Base-by-base conservation (phyloP, 768 basidiomycete species). In the Leccinum pellstonianum region DNA sequence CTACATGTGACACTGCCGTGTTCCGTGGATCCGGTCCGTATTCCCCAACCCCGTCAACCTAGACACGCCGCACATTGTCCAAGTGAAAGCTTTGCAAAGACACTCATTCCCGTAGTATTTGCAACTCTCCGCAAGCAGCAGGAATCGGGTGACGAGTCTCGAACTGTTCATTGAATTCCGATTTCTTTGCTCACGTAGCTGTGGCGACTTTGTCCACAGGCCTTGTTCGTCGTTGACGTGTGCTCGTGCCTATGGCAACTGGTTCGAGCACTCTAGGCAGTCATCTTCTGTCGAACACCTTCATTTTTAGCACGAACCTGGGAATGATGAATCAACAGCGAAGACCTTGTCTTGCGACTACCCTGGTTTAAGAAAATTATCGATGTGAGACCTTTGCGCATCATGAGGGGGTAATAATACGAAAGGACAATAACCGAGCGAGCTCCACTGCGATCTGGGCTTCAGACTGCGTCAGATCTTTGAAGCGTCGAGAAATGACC, bases 241-340 rank as follows among this genome's bases (percentile, higher is more conserved):
- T n/a, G 9, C 38, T 41, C 17, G 17, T 41, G 38, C 38, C 38
- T 38, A 38, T 38, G 38, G 38, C 38, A 8, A 38, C 17, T n/a
- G 38, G 38, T n/a, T n/a, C 17, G 17, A 46, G 10, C 19, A 46
- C 41, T 43, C 41, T 3, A 9, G 52, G 23, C 4, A 29, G 65
- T 73, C 54, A 73, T 38, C 6, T 9, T 48, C 31, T 48, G 52
- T 54, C 21, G 58, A 53, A 12, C 60, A 56, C 25, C 3, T 25
- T 25, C 41, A 31, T 11, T 56, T 62, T 49, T 37, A 21, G n/a
- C 35, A 62, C 71, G 21, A 59, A 90, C 91, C 90, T 84, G 91
- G 90, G 66, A 91, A 91, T 84, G 86, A 91, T 84, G 86, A 83
- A 68, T 91, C 90, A 10, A 91, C 84, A 64, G 88, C 90, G 75